Base-by-base conservation (phyloP, 208 protist genomes). In the Leishmania amazonensis region DNA sequence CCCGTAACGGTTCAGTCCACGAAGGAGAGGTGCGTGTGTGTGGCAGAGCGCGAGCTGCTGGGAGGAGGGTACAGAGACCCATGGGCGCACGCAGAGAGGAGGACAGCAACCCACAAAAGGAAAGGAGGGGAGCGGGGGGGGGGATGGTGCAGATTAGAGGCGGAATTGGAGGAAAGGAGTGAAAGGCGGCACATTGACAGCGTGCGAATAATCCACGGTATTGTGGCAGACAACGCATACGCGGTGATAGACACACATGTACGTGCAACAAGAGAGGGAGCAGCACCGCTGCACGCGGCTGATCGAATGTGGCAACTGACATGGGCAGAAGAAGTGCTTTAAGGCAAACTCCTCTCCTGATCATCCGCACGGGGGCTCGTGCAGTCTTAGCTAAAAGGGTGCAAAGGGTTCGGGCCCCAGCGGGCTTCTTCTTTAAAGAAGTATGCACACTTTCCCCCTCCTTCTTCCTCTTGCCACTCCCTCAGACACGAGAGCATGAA, bases 1-100 rank as follows among this genome's bases (percentile, higher is more conserved):
- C 40, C 35, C 67, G 40, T 45, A 72, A 31, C 24, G 40, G 67
- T n/a, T 74, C 40, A 54, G 45, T 19, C 47, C 70, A 53, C 70
- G 47, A 51, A 21, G 28, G 28, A 74, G 45, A 53, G 70, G 3
- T 54, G 45, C 13, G 70, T 76, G n/a, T 47, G 28, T 60, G 31
- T 62, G 51, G 47, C 47, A 45, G 53, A 62, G 53, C 47, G n/a
- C 45, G 31, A 76, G 73, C 45, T 76, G 73, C 73, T 47, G 17
- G 17, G 49, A 6, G 35, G 19, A 62, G 24, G 19, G 47, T 8
- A 51, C 73, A 54, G 45, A 21, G 31, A 74, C 54, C 45, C n/a
- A 54, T 19, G 31, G 17, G 24, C 28, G 31, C 45, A 74, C 21
- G 70, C 45, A 13, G 24, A n/a, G 28, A 40, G 13, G 35, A 17